phyloP scores from a whole-genome alignment of 2,329 filamentous ascomycete species.

The Aspergillus felis region DNA sequence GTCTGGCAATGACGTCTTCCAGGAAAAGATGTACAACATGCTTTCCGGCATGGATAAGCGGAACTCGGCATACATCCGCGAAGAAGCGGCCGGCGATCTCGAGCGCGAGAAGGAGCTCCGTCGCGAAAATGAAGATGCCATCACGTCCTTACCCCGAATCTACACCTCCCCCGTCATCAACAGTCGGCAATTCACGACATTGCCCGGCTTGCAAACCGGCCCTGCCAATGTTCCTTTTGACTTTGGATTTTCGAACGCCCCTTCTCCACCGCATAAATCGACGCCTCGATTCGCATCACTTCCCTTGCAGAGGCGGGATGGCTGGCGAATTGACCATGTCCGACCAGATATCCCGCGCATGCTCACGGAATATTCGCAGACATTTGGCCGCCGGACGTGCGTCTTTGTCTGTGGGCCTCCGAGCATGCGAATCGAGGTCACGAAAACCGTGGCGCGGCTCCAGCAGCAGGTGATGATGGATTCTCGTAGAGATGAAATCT shows the following conservation, averaged over 20 bases:
- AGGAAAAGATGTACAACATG: constrained; percentile 83
- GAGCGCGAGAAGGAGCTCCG: constrained; percentile 77
- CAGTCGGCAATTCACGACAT: constrained; percentile 12
- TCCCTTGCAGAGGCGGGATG: constrained; percentile 54
- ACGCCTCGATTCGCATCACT: constrained; percentile 89
- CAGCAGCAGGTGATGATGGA: constrained; percentile 82
- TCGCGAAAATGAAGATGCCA: constrained; percentile 76
- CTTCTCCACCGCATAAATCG: constrained; percentile 83
- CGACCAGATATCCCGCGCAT: constrained; percentile 84
- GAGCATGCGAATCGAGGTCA: constrained; percentile 80
- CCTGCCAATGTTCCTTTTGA: constrained; percentile 49
- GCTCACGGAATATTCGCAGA: constrained; percentile 74
- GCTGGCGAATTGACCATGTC: constrained; percentile 90
- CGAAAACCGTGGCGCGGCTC: constrained; percentile 75
- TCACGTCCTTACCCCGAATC: constrained; percentile 70
- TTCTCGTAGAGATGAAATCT: constrained; percentile 79
- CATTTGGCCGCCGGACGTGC: constrained; percentile 77
- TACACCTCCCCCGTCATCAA: constrained; percentile 22
- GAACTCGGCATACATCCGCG: constrained; percentile 76
- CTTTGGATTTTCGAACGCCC: constrained; percentile 78
- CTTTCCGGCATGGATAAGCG: constrained; percentile 84
- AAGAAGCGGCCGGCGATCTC: constrained; percentile 73
- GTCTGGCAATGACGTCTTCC: constrained; percentile 70
- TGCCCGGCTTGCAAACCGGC: not conserved
- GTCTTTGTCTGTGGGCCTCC: constrained; percentile 92